Evolutionary conservation across 1,139 yeast species (phyloP), one percentile per base, ranked within the genome.

Genomic region (Geotrichum europaeum): DNA sequence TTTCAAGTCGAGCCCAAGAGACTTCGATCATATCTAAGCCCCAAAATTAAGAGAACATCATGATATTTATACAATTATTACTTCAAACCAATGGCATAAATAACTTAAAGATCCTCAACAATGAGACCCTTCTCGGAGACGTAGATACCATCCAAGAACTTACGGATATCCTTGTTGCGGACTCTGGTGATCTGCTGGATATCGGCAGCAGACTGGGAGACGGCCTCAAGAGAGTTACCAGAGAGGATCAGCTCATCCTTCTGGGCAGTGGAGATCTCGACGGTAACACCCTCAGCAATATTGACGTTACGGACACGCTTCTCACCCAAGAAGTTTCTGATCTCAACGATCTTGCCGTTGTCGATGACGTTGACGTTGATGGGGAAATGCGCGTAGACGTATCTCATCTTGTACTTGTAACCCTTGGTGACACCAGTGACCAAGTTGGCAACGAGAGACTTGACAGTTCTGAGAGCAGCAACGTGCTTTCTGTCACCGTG

Each of bases 131-230:
- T 89, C 83, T 89, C 96, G 70, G 98, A 92, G 75, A 94, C 99
- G 81, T 94, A 94, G 84, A 94, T 92, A 91, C 99, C 99, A 82
- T 94, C 99, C 86, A 94, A 88, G 74, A 76, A 94, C 87, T 94
- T 94, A 84, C 99, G 91, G 92, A 95, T 94, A 94, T 95, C 99
- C 92, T 95, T 95, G 96, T 94, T 94, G 86, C 97, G 89, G 77
- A 92, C 99, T 80, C 96, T 87, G 84, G 98, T 92, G 81, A 85
- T 85, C 84, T 95, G 99, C 83, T 94, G 97, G 74, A 94, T 84
- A 78, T 92, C 97, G 75, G 99, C 99, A 81, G 96, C 96, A 76
- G 92, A 87, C 83, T 94, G 99, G 70, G 99, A 94, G 73, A 94
- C 99, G 75, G 85, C 89, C 83, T 94, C 99, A 74, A 94, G 85